These are phyloP conservation scores for Candida mesenterica DNA, from an alignment of 1,139 yeast species.

Conservation along the genomic window DNA sequence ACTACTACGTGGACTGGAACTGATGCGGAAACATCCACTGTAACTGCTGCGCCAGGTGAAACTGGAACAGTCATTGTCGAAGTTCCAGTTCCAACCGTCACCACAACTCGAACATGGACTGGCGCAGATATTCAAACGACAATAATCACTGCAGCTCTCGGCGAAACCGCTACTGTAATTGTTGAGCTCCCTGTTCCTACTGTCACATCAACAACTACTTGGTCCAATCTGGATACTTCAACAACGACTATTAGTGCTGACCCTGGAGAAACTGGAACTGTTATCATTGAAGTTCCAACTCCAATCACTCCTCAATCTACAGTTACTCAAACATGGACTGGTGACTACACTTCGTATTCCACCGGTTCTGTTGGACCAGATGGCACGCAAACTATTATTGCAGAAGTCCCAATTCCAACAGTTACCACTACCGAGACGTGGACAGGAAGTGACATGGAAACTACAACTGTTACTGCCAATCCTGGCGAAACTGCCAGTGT, in stretches of 20 bases:
- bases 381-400: constrained; percentile 16
- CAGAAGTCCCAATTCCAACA: constrained; percentile 16
- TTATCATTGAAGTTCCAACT: constrained; percentile 13
- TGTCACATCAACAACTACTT: constrained; percentile 13
- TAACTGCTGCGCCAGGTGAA: constrained; percentile 5
- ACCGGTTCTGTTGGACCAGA: constrained; percentile 12
- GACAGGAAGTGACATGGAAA: constrained; percentile 11
- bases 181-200: constrained; percentile 16
- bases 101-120: constrained; percentile 4
- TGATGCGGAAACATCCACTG: constrained; percentile 2
- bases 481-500: constrained; percentile 5
- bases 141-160: constrained; percentile 8
- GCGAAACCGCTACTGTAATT: constrained; percentile 15
- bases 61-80: constrained; percentile 4
- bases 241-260: constrained; percentile 11
- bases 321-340: constrained; percentile 10
- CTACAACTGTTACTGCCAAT: constrained; percentile 11
- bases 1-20: constrained; percentile 14
- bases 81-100: constrained; percentile 2
- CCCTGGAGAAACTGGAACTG: constrained; percentile 13
- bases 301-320: constrained; percentile 13
- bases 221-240: constrained; percentile 9
- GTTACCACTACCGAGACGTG: constrained; percentile 12
- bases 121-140: constrained; percentile 5
- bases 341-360: constrained; percentile 8